phyloP scores from a whole-genome alignment of 169 alveolate genomes.

The Toxoplasma gondii region DNA sequence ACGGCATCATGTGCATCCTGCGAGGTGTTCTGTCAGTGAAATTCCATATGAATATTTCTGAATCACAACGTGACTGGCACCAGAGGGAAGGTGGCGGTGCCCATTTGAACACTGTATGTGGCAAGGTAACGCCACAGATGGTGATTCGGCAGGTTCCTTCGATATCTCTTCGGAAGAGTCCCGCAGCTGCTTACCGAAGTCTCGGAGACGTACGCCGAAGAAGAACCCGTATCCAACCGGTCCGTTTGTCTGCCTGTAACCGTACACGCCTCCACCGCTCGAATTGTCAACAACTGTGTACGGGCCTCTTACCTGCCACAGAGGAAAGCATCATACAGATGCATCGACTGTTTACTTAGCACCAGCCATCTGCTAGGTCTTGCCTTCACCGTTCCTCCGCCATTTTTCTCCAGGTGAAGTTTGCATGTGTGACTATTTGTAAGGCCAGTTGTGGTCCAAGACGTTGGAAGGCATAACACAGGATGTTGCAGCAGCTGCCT shows the following conservation, averaged over 20 bases:
- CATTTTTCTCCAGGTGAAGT: not conserved
- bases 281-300: not conserved
- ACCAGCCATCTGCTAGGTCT: not conserved
- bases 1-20: no score
- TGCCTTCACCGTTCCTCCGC: not conserved
- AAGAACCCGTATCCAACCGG: constrained; percentile 41
- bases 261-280: constrained; percentile 23
- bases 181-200: not conserved
- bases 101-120: no score
- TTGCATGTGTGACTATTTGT: no score
- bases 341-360: not conserved
- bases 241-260: constrained; percentile 28
- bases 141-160: no score
- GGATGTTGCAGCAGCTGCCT: no score
- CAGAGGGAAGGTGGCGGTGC: no score
- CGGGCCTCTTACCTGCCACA: constrained; percentile 33
- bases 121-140: no score
- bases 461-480: no score
- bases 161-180: not conserved
- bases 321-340: not conserved
- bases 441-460: no score
- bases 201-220: constrained; percentile 45
- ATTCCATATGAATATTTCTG: no score
- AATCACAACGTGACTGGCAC: no score
- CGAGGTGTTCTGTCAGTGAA: no score